These are phyloP conservation scores for Lipomyces orientalis DNA, from an alignment of 805 yeast species.

Conservation along the genomic window DNA sequence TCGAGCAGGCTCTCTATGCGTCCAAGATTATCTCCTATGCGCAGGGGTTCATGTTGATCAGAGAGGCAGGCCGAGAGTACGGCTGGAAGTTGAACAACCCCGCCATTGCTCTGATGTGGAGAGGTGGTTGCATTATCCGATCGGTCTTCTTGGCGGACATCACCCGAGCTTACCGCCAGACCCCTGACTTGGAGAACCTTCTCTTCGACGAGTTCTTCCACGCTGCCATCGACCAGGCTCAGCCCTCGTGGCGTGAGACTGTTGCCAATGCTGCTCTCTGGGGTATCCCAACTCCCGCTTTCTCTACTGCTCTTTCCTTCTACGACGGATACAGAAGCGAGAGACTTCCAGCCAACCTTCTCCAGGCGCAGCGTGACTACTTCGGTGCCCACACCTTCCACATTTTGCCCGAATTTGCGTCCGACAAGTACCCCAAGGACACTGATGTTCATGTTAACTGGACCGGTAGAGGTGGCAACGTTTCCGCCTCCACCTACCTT, in stretches of 20 bases:
- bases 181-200: constrained; percentile 93
- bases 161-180: constrained; percentile 92
- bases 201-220: constrained; percentile 94
- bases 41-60: constrained; percentile 99
- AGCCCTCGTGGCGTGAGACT: constrained; percentile 92
- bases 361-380: constrained; percentile 99
- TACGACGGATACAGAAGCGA: constrained; percentile 99
- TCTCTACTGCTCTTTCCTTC: constrained; percentile 94
- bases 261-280: constrained; percentile 74
- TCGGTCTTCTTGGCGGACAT: constrained; percentile 97
- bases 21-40: constrained; percentile 98
- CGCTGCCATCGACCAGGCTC: constrained; percentile 90
- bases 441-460: constrained; percentile 94
- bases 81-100: constrained; percentile 98
- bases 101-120: constrained; percentile 99
- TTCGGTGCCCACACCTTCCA: constrained; percentile 99
- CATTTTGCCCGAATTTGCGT: constrained; percentile 85
- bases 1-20: constrained; percentile 98
- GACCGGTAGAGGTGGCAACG: constrained; percentile 99
- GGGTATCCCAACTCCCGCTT: constrained; percentile 98
- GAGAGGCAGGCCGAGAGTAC: constrained; percentile 97
- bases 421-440: constrained; percentile 75
- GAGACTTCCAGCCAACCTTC: constrained; percentile 93
- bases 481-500: constrained; percentile 91
- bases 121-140: constrained; percentile 99